Percentiles rank a stretch among this genome's conserved stretches.
These are phyloP conservation scores for Neonothopanus nambi DNA, from an alignment of 1,284 basidiomycete species.

Conservation along the genomic window DNA sequence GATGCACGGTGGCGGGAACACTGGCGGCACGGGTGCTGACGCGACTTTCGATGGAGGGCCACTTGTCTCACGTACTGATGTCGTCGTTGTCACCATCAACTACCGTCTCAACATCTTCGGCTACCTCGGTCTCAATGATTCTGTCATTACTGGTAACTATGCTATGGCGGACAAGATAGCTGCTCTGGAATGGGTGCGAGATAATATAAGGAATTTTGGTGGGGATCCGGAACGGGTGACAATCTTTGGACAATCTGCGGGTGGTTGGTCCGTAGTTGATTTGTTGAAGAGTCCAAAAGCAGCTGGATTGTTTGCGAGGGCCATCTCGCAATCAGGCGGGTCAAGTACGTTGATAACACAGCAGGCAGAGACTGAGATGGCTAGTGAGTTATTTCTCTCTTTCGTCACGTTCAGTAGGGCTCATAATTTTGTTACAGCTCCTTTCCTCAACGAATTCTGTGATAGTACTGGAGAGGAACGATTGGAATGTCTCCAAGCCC, in stretches of 20 bases:
- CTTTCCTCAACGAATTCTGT: slow-evolving; percentile 15
- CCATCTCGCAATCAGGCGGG: slow-evolving; percentile 13
- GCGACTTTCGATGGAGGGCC: slow-evolving; percentile 43
- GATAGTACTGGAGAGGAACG: slow-evolving; percentile 17
- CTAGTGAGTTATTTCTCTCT: neutral
- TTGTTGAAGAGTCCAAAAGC: slow-evolving; percentile 16
- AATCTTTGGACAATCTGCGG: slow-evolving; percentile 18
- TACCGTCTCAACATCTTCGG: slow-evolving; percentile 45
- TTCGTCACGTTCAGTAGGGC: neutral
- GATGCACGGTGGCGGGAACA: slow-evolving; percentile 27
- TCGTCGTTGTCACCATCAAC: slow-evolving; percentile 49
- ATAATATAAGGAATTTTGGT: slow-evolving; percentile 28
- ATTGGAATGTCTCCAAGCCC: slow-evolving; percentile 20
- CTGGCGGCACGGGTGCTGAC: slow-evolving; percentile 34
- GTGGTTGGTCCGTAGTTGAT: slow-evolving; percentile 15
- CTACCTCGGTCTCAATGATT: slow-evolving; percentile 39
- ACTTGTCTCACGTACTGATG: slow-evolving; percentile 43
- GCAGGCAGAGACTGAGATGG: neutral
- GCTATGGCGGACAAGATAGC: slow-evolving; percentile 40
- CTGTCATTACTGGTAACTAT: slow-evolving; percentile 41
- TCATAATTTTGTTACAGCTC: slow-evolving; percentile 3
- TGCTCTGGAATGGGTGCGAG: slow-evolving; percentile 38
- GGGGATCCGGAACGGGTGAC: slow-evolving; percentile 19
- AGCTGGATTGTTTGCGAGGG: slow-evolving; percentile 11
- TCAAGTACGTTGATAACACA: slow-evolving; percentile 8